phyloP scores from a whole-genome alignment of 345 rosid genomes.

The Ceriops tagal region DNA sequence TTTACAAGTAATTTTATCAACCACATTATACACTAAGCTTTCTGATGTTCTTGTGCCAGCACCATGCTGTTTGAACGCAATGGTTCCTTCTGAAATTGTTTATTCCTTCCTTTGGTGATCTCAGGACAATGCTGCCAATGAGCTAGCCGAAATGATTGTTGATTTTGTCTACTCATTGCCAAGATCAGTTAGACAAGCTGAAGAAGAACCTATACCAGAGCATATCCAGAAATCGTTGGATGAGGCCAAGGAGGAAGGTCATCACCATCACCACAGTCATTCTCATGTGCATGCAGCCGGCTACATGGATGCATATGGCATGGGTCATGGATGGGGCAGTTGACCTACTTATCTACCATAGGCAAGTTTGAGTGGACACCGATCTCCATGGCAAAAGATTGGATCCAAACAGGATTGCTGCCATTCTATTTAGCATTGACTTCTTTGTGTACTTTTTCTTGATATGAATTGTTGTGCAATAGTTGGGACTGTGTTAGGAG shows the following conservation, averaged over 20 bases:
- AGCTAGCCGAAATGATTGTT: conserved; percentile 52
- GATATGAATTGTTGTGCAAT: too few species aligned
- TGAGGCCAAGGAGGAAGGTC: conserved; percentile 43
- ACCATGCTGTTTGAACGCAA: neutral
- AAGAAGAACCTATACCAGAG: conserved; percentile 51
- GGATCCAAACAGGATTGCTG: neutral
- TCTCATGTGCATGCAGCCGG: conserved; percentile 36
- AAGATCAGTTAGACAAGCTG: conserved; percentile 40
- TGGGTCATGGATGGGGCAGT: conserved; percentile 51
- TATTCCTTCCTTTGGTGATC: conserved; percentile 14
- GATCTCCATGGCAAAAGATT: neutral
- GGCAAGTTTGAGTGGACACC: neutral
- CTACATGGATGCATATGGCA: conserved; percentile 42
- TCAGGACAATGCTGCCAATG: conserved; percentile 61
- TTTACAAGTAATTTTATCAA: neutral
- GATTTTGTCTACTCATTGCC: conserved; percentile 64
- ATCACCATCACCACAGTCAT: conserved; percentile 31
- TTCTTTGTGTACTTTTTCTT: too few species aligned
- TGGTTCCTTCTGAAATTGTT: conserved; percentile 3
- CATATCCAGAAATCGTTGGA: conserved; percentile 50
- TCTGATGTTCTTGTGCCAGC: neutral
- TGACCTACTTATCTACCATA: conserved; percentile 15
- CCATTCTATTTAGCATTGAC: too few species aligned
- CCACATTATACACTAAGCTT: neutral
- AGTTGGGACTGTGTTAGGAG: too few species aligned